These are phyloP conservation scores for Alternaria novae-zelandiae DNA, from an alignment of 2,329 filamentous ascomycete species.

Conservation along the genomic window DNA sequence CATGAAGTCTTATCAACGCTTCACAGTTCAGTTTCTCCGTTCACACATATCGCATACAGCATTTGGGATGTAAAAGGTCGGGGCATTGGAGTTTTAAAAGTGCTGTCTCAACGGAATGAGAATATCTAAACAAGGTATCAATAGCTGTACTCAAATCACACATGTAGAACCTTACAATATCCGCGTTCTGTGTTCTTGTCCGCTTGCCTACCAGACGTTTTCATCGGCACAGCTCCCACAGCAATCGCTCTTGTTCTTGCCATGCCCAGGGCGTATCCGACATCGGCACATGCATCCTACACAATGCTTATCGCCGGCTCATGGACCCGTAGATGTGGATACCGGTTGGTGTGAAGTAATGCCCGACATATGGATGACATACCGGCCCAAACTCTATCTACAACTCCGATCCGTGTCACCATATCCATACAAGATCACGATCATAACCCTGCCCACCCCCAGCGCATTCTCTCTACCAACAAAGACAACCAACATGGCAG, in stretches of 20 bases:
- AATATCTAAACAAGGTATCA: neutral
- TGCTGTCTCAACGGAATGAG: neutral
- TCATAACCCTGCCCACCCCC: neutral
- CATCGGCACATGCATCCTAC: neutral
- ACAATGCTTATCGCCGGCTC: slow-evolving; percentile 13
- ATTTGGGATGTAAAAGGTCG: neutral
- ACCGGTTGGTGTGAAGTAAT: neutral
- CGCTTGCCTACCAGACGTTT: neutral
- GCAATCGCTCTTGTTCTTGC: neutral
- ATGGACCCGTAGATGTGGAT: neutral
- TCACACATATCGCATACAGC: neutral
- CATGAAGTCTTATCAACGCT: neutral
- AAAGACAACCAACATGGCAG: slow-evolving; percentile 2
- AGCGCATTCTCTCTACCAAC: neutral
- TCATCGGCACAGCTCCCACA: neutral
- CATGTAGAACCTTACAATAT: neutral
- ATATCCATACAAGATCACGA: neutral
- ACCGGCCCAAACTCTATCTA: neutral
- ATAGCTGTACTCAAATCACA: neutral
- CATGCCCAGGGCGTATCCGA: neutral
- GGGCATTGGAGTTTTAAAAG: neutral
- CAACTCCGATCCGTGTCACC: neutral
- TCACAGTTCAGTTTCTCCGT: neutral
- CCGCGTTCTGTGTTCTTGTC: neutral
- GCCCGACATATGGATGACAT: neutral